phyloP scores from a whole-genome alignment of 2,329 filamentous ascomycete species.

The Fusarium scirpi region DNA sequence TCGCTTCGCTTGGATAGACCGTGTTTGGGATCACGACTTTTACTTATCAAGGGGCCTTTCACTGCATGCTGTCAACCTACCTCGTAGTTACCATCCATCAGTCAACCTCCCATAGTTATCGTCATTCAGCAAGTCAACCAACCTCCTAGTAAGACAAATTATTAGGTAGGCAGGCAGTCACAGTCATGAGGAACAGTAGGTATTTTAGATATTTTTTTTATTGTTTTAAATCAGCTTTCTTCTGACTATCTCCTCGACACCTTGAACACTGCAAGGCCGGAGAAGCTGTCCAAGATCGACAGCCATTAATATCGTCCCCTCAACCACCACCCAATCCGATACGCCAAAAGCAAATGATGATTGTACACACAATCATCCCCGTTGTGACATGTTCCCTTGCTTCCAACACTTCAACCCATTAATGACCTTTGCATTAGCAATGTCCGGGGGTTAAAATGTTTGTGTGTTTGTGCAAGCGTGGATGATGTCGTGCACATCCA shows the following conservation, averaged over 20 bases:
- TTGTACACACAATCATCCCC: conserved; percentile 40
- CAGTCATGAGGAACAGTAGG: not conserved
- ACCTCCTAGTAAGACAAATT: too few relatives aligned
- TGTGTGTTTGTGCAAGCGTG: conserved; percentile 28
- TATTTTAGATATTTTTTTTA: conserved; percentile 33
- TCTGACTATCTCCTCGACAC: conserved; percentile 37
- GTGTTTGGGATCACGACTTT: conserved; percentile 20
- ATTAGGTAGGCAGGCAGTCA: not conserved
- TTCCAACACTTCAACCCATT: conserved; percentile 32
- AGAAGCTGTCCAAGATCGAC: conserved; percentile 40
- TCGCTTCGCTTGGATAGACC: conserved; percentile 24
- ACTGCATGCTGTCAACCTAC: conserved; percentile 21
- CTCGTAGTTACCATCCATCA: not conserved
- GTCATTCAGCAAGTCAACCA: not conserved
- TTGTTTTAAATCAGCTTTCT: conserved; percentile 16
- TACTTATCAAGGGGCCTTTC: conserved; percentile 6
- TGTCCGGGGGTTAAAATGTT: conserved; percentile 30
- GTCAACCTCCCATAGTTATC: not conserved
- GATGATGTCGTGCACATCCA: conserved; percentile 22
- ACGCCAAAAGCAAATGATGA: conserved; percentile 20
- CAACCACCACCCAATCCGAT: conserved; percentile 29
- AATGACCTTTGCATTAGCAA: conserved; percentile 12
- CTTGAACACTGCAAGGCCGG: conserved; percentile 36
- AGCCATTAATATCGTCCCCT: conserved; percentile 37
- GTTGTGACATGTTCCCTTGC: conserved; percentile 33